Percentiles rank a stretch among this genome's conserved stretches.
Evolutionary conservation across 164 flowering plant genomes (phyloP).

Genomic region (Tetracentron sinense): DNA sequence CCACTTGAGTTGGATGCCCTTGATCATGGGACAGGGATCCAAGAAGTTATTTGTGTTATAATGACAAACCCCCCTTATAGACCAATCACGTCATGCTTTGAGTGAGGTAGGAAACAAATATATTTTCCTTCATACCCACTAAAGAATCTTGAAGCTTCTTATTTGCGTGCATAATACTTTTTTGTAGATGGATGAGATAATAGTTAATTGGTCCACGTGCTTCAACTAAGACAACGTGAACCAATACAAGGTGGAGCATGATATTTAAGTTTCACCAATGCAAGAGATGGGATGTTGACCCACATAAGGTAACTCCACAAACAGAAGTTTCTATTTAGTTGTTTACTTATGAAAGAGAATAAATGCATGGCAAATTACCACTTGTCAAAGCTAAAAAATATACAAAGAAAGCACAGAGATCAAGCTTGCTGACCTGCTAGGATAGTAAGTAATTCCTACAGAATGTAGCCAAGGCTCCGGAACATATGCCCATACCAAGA

Average conservation of each 20-base stretch:
- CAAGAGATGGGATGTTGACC: neutral
- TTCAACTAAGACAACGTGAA: neutral
- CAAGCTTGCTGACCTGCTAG: slow-evolving; percentile 56
- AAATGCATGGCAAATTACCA: neutral
- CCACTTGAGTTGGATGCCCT: neutral
- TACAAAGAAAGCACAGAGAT: neutral
- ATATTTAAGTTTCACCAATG: neutral
- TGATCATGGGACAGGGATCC: no score
- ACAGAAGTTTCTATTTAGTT: neutral
- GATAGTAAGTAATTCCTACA: slow-evolving; percentile 76
- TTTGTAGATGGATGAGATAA: neutral
- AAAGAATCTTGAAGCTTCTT: neutral
- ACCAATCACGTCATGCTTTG: neutral
- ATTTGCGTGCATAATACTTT: neutral
- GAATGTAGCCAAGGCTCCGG: slow-evolving; percentile 76
- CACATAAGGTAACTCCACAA: neutral
- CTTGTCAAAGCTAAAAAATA: neutral
- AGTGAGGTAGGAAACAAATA: neutral
- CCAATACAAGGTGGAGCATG: neutral
- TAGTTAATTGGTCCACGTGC: no score
- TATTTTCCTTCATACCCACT: neutral
- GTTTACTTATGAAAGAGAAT: neutral
- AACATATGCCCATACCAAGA: slow-evolving; percentile 83
- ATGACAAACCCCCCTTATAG: neutral
- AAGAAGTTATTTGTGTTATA: no score